These are phyloP conservation scores for Striga hermonthica DNA, from an alignment of 305 asterid species.

Conservation along the genomic window DNA sequence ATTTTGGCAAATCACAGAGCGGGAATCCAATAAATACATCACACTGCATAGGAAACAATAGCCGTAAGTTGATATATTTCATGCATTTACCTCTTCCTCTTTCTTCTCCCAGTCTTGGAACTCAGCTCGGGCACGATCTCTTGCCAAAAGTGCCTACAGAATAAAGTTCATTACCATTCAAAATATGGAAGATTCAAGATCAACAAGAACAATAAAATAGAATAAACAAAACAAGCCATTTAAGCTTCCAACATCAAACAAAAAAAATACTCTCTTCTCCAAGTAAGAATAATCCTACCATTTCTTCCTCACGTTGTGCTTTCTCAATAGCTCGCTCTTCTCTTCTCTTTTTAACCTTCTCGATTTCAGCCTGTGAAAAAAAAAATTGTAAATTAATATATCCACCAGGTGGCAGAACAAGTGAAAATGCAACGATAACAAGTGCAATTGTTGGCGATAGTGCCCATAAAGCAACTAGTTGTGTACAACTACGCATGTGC, in stretches of 20 bases:
- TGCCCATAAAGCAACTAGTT: no score
- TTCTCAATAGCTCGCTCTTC: slow-evolving; percentile 90
- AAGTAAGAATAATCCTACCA: slow-evolving; percentile 46
- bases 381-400: slow-evolving; percentile 22
- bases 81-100: slow-evolving; percentile 73
- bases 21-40: slow-evolving; percentile 13
- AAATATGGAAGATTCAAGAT: slow-evolving; percentile 3
- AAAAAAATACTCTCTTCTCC: slow-evolving; percentile 8
- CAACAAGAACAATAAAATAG: slow-evolving; percentile 10
- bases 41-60: slow-evolving; percentile 12
- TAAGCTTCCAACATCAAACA: slow-evolving; percentile 26
- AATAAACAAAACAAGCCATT: slow-evolving; percentile 18
- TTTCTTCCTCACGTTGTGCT: slow-evolving; percentile 94
- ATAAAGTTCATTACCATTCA: slow-evolving; percentile 26
- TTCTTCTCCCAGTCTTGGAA: slow-evolving; percentile 97
- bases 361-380: slow-evolving; percentile 71
- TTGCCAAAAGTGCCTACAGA: slow-evolving; percentile 70
- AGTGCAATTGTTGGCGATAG: background rate
- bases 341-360: slow-evolving; percentile 87
- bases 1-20: slow-evolving; percentile 14
- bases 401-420: slow-evolving; percentile 7
- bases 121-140: slow-evolving; percentile 95
- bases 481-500: no score
- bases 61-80: slow-evolving; percentile 17
- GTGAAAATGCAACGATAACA: slow-evolving; percentile 22